Percentiles rank a stretch among this genome's conserved stretches.
Conservation (phyloP, 176 grass and related monocot genomes). For the Rhipidocladum racemiflorum region DNA sequence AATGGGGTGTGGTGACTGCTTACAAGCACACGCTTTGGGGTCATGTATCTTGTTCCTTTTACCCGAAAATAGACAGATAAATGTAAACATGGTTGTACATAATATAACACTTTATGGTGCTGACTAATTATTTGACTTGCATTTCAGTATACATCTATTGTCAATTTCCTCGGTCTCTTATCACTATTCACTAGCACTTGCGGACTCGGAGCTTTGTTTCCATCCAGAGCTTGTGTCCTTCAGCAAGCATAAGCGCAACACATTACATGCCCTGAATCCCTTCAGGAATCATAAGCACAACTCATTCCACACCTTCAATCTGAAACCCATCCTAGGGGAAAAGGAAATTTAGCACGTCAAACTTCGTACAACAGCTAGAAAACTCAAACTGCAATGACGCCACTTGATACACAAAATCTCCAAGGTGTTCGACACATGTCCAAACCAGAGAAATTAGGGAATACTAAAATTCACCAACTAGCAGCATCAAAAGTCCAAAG, state of each 20-base stretch:
- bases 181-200: background rate
- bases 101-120: background rate
- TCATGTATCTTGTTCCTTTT: constrained; percentile 22
- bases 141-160: background rate
- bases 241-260: background rate
- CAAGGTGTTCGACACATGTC: background rate
- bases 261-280: background rate
- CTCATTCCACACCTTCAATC: background rate
- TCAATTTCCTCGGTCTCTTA: background rate
- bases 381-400: background rate
- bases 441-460: background rate
- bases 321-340: background rate
- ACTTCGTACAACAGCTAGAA: background rate
- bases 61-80: constrained; percentile 23
- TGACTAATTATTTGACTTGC: background rate
- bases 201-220: background rate
- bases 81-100: constrained; percentile 34
- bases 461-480: background rate
- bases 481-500: background rate
- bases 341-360: background rate
- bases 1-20: too few relatives aligned
- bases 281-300: background rate
- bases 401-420: background rate
- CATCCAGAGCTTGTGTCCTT: background rate
- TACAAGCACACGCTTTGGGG: background rate